Base-by-base conservation (phyloP, 73 alveolate species). In the Halteria grandinella region DNA sequence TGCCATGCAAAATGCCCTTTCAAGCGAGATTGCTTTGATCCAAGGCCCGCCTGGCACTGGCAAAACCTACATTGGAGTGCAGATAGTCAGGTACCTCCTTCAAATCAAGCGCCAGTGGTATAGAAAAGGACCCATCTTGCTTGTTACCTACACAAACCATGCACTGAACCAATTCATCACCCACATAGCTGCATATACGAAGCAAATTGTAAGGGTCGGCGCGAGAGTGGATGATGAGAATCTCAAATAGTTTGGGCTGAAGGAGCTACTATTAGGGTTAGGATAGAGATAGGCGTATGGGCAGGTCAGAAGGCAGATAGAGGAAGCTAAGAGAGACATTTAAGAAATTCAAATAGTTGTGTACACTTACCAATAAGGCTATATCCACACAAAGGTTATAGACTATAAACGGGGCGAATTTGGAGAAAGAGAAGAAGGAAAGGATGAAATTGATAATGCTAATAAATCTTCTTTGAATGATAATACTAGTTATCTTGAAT, bases 21-120 rank as follows among this genome's bases (percentile, higher is more conserved):
- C 66, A 33, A 73, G 81, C 23, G 82, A 79, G 60, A 73, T 92
- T 41, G 95, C 95, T 20, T 53, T 92, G 75, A 69, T 92, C 53
- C 91, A 92, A 76, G 98, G 98, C 15, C 97, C 97, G 0, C 97
- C 97, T 20, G 97, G 97, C 40, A 92, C 98, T 1, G 93, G 88
- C n/a, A 91, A 88, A 84, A 91, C 97, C 15, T 83, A 83, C 53
- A 87, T 91, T 34, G 97, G 95, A 0, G 75, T 84, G 59, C 64
- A 88, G 54, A 71, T 91, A 28, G 89, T 91, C 31, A 71, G 84
- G 43, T 85, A 85, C 27, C 55, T 92, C 47, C 55, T 92, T 55
- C 75, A 79, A 54, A 73, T 78, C 49, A 52, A 66, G 20, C 4
- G n/a, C 8, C n/a, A 20, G 0, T 41, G 83, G 57, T 69, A 82